phyloP scores from a whole-genome alignment of 768 basidiomycete species.

The Cyclocybe cylindracea region DNA sequence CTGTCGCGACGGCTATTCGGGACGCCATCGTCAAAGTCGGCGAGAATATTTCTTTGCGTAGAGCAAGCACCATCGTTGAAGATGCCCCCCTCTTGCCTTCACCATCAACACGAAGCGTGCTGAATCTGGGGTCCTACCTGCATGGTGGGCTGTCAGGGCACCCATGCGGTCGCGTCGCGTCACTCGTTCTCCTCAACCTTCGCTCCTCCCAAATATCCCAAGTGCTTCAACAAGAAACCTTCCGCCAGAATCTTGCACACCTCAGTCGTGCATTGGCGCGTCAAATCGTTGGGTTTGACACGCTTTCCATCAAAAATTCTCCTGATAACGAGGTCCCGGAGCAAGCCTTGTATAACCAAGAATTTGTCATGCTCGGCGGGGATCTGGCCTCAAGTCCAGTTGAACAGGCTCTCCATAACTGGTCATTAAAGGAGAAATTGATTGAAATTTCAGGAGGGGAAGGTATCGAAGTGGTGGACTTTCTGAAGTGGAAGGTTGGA shows the following conservation, averaged over 20 bases:
- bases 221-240: constrained; percentile 46
- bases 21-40: constrained; percentile 76
- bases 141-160: constrained; percentile 56
- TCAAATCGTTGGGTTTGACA: constrained; percentile 85
- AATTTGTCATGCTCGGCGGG: constrained; percentile 74
- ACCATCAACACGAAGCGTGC: constrained; percentile 35
- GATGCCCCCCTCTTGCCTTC: constrained; percentile 30
- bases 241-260: constrained; percentile 55
- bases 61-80: constrained; percentile 51
- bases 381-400: constrained; percentile 44
- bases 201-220: constrained; percentile 43
- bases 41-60: constrained; percentile 72
- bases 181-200: constrained; percentile 51
- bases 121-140: constrained; percentile 56
- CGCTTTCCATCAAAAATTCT: constrained; percentile 44
- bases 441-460: constrained; percentile 27
- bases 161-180: constrained; percentile 58
- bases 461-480: constrained; percentile 50
- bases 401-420: constrained; percentile 46
- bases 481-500: constrained; percentile 67
- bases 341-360: constrained; percentile 68
- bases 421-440: constrained; percentile 55
- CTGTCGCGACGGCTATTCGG: constrained; percentile 65
- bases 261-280: constrained; percentile 79
- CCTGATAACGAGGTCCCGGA: constrained; percentile 33